Base-by-base conservation (phyloP, 345 rosid species). In the Zanthoxylum bungeanum region DNA sequence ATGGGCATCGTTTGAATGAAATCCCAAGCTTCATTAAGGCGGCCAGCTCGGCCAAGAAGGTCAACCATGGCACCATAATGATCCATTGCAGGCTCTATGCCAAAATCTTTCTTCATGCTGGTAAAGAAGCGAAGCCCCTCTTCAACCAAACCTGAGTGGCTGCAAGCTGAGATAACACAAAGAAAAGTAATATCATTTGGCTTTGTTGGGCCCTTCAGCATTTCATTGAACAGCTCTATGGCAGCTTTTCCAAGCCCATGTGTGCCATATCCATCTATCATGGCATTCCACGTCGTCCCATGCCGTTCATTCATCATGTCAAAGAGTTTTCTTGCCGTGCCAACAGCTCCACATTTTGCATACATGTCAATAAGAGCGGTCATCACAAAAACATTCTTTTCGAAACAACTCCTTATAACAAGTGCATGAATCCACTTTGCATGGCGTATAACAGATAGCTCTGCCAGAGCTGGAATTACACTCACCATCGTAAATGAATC, bases 321-420 rank as follows among this genome's bases (percentile, higher is more conserved):
- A 60, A 93, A 91, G 63, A 90, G 82, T 73, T 66, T 78, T 77
- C 88, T 78, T 42, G 98, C 95, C 10, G 83, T 83, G 51, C 62
- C 74, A 69, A 91, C 68, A 31, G 83, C 89, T 69, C 98, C 98
- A 77, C 98, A 93, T 75, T 91, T 91, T 9, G 87, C 88, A 64
- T 93, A 93, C 98, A 91, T 83, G 82, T 93, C 95, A 30, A 93
- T 71, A 21, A 93, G 84, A 75, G 95, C 89, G 9, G 98, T 93
- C 50, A 84, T 77, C 42, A 91, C 90, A 27, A 79, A 89, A 64
- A 89, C 75, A 64, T 89, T 83, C 34, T 66, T 79, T 66, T 82
- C 88, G 37, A 86, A 75, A 79, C 79, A 81, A 51, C 75, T 78
- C 74, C 91, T 83, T 61, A 83, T 77, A 2, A 87, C 81, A 47